Base-by-base conservation (phyloP, 225 moss, liverwort and hornwort species). In the Thuidium tamariscinum region DNA sequence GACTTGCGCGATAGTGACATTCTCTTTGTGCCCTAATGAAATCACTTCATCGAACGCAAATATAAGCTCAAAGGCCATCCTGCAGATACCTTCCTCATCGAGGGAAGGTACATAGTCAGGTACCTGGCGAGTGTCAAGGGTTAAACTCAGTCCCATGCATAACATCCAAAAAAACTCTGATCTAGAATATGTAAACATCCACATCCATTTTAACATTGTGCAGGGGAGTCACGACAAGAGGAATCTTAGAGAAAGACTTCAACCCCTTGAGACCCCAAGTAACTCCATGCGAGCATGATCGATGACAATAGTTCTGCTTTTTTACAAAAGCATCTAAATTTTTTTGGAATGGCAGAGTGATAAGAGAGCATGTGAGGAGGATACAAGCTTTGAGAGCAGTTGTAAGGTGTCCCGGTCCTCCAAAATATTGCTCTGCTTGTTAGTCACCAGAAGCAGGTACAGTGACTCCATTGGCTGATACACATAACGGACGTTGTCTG, bases 381-480 rank as follows among this genome's bases (percentile, higher is more conserved):
- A 95, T 98, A 98, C 98, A 80, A 98, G 95, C 88, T 98, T 98
- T 39, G 98, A 98, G 82, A 98, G 91, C 70, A 97, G 90, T 82
- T 96, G 95, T 72, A 98, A 89, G 26, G 98, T 98, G 56, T 98
- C 98, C 27, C 96, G 96, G 95, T 98, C 97, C 90, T 98, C 97
- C 62, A 98, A 90, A 84, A 98, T 98, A 88, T 98, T 98, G 93
- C 98, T 98, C 87, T 97, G 95, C 90, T 97, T 98, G 87, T 97
- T 98, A 59, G 97, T 97, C 74, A 98, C 97, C 88, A 98, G 91
- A 80, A 98, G 95, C 87, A 98, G 93, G 90, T 97, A 98, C 80
- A 98, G 90, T 26, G 95, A 93, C 92, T 98, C 98, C 97, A 98
- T 98, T 77, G 98, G 96, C 86, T 98, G 96, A 81, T 98, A 98